Base-by-base conservation (phyloP, 2,329 filamentous ascomycete genomes). In the Drechslerella coelobrocha region DNA sequence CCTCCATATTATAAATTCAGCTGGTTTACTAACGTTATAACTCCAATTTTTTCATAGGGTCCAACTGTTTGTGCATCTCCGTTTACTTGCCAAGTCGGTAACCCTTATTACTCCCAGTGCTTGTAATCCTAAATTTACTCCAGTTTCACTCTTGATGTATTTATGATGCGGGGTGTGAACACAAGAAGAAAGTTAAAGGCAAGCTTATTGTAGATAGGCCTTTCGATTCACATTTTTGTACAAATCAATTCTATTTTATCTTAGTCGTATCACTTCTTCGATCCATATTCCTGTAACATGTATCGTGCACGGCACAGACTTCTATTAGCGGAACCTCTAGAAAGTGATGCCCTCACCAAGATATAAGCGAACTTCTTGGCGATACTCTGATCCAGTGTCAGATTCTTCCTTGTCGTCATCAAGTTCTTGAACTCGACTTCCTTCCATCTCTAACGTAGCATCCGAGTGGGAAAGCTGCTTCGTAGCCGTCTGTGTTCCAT, bases 91-190 rank as follows among this genome's bases (percentile, higher is more conserved):
- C 77, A 76, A 26, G 72, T 73, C 47, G 59, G 72, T 68, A 80
- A 78, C 74, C 65, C 72, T n/a, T 80, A 77, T 68, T 80, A 80
- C 69, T 78, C 73, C 27, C 78, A 79, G 75, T 79, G 78, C 74
- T 73, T 78, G 74, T 79, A 76, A 53, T 56, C 34, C 43, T n/a
- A n/a, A 23, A 21, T 48, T 19, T n/a, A 19, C 3, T 3, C 43
- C 17, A 21, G 17, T 26, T n/a, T 45, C 14, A n/a, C n/a, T n/a
- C n/a, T n/a, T n/a, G n/a, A n/a, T n/a, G n/a, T n/a, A 34, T 8
- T 47, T 10, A 47, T 10, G 43, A 47, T 50, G 1, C 4, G 17
- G 47, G 39, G 53, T 21, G 9, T 23, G 17, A 57, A 31, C 24
- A 17, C 31, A 10, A 5, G 19, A 45, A 5, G 26, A 45, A 57